A percentile compares a stretch with the other conserved stretches of the same genome.
Conservation (phyloP, 352 stramenopile species). For the Phytophthora megakarya region DNA sequence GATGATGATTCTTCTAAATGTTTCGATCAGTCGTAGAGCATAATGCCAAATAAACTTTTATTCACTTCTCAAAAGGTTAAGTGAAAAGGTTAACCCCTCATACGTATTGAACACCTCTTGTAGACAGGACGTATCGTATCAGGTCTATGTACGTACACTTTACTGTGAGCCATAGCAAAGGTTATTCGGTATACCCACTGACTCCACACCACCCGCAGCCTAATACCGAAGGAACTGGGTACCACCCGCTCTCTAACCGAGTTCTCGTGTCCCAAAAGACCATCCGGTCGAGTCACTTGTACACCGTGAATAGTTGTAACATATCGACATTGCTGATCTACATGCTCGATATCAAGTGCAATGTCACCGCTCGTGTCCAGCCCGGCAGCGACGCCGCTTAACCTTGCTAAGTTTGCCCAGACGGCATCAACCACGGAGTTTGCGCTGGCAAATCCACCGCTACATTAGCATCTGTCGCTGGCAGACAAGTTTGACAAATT, state of each 20-base stretch:
- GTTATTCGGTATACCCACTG: background rate
- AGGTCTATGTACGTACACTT: background rate
- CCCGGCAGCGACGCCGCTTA: no score
- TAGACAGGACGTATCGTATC: background rate
- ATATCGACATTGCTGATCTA: conserved; percentile 57
- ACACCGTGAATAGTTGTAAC: conserved; percentile 40
- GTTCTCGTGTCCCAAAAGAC: no score
- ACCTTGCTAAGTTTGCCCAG: no score
- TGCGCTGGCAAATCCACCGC: no score
- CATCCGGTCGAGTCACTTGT: conserved; percentile 48
- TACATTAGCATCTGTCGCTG: no score
- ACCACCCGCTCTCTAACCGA: no score
- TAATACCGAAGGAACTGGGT: no score
- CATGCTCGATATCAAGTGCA: conserved; percentile 70
- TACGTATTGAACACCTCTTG: background rate
- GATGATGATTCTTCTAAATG: conserved; percentile 7
- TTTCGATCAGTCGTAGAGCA: background rate
- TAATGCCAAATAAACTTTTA: background rate
- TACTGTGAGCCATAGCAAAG: background rate
- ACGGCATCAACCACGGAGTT: no score
- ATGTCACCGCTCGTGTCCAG: conserved; percentile 59
- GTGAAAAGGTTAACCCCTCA: background rate
- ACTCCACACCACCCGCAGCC: no score
- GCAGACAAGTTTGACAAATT: no score
- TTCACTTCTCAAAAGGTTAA: no score